Evolutionary conservation across 2,329 filamentous ascomycete genomes (phyloP), one percentile per base, ranked within the genome.

Genomic region (Rachicladosporium sp.): DNA sequence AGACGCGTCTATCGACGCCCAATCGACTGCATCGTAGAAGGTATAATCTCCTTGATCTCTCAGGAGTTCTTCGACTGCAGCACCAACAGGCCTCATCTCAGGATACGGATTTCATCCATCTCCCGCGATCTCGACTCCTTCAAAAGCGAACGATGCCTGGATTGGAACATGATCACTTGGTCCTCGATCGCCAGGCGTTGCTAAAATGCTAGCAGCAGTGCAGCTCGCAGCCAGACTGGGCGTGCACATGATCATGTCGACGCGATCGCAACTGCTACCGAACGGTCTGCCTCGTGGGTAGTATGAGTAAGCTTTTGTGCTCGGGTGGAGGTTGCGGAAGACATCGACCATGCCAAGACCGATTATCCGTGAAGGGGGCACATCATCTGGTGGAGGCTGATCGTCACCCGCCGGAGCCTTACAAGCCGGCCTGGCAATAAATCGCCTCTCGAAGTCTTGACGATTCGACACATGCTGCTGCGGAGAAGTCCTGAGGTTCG

Each of bases 161-260:
- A 76, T 49, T 1, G 71, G 70, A 10, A 70, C 68, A 57, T 74
- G 70, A 54, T 74, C 70, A 51, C 70, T 73, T 2, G 64, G 59
- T 1, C 68, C 69, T 31, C 71, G 58, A 43, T 73, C 70, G 43
- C 44, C 50, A 10, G 57, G 46, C 15, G 52, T 64, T 21, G 66
- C 64, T 41, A 62, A 52, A 10, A 69, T 67, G 3, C 60, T 64
- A 35, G 59, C 61, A 10, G 49, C 54, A 10, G 41, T 50, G 4
- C 69, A 42, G 36, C 52, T 48, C 4, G 57, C 59, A 39, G 62
- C 61, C 7, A 70, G 44, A 1, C 34, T 43, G 36, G 46, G 56
- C 4, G 66, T 71, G 11, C 62, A 59, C 40, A 75, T 53, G 13
- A 71, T 62, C 50, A 71, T 57, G 49, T 75, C 71, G 1, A 74